A percentile compares a stretch with the other conserved stretches of the same genome.
Evolutionary conservation across 371 early-diverging fungal genomes (phyloP).

Genomic region (Conidiobolus incongruus): DNA sequence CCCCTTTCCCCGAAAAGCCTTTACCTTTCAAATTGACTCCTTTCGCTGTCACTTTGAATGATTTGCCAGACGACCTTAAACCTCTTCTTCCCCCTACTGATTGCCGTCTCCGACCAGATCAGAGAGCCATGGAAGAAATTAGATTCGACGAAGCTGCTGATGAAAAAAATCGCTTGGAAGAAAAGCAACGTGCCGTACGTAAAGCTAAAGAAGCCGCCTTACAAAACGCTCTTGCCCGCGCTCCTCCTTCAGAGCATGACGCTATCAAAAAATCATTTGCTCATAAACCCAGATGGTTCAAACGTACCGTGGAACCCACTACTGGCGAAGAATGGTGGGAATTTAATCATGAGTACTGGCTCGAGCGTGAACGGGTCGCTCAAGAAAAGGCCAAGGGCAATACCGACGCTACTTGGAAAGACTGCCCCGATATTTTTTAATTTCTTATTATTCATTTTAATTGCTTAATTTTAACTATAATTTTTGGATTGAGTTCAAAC

Average conservation of each 20-base stretch:
- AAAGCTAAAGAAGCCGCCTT: constrained; percentile 19
- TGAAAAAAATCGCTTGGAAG: constrained; percentile 44
- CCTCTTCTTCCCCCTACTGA: constrained; percentile 44
- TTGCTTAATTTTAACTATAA: not conserved
- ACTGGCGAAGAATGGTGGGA: constrained; percentile 40
- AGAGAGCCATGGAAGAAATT: constrained; percentile 43
- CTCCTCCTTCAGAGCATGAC: constrained; percentile 5
- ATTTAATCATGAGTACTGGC: constrained; percentile 38
- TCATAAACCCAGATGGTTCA: constrained; percentile 47
- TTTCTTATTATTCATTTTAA: not conserved
- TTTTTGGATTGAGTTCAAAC: too few species aligned
- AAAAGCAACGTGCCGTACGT: constrained; percentile 44
- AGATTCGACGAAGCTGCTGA: constrained; percentile 38
- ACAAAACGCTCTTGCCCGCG: not conserved
- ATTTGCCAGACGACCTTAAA: constrained; percentile 23
- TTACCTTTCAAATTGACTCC: constrained; percentile 44
- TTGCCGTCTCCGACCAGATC: constrained; percentile 57
- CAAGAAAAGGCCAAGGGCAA: constrained; percentile 8
- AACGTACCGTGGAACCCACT: constrained; percentile 26
- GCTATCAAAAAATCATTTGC: constrained; percentile 5
- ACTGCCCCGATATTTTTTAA: not conserved
- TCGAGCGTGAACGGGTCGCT: constrained; percentile 15
- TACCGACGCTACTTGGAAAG: not conserved
- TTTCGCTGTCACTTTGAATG: constrained; percentile 54
- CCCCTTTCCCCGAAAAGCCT: constrained; percentile 16